Evolutionary conservation across 176 grass and related monocot genomes (phyloP), one percentile per base, ranked within the genome.

Genomic region (Themeda triandra): DNA sequence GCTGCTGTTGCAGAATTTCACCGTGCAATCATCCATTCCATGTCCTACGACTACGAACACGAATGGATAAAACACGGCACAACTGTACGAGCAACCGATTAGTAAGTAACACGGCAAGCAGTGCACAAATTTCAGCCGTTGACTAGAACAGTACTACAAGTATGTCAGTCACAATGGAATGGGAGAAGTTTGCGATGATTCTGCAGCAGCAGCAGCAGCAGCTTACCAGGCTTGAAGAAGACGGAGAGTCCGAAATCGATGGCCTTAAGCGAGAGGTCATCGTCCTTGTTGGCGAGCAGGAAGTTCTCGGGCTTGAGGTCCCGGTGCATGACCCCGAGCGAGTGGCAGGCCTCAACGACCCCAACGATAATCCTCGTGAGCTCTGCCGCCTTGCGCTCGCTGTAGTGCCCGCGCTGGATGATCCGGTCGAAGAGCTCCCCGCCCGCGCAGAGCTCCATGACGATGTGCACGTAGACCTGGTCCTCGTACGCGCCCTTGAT

Each of bases 251-350:
- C 97, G 32, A 99, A 99, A 86, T 99, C 97, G 59, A 99, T 99
- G 23, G 93, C 93, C 73, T 99, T 99, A 66, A 99, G 97, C 21
- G 97, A 96, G 18, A 88, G 79, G 75, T 96, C 97, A 13, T 99
- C 88, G 28, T 96, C 91, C 89, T 77, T 99, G 78, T 99, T 96
- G 4, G 78, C 88, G 66, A 99, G 88, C 39, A 99, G 83, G 83
- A 99, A 99, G 78, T 99, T 99, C 71, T 99, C 97, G 0, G 97
- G 97, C 88, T 96, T 99, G 88, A 96, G 97, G 81, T 99, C 97
- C 74, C 97, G 64, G 70, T 99, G 97, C 91, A 99, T 99, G 78
- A 99, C 93, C 29, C 97, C 97, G 11, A 99, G 92, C 24, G 97
- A 99, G 87, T 99, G 97, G 91, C 97, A 99, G 0, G 93, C 97